Evolutionary conservation across 108 stramenopile genomes (phyloP).

Genomic region (Cyclotella atomus): DNA sequence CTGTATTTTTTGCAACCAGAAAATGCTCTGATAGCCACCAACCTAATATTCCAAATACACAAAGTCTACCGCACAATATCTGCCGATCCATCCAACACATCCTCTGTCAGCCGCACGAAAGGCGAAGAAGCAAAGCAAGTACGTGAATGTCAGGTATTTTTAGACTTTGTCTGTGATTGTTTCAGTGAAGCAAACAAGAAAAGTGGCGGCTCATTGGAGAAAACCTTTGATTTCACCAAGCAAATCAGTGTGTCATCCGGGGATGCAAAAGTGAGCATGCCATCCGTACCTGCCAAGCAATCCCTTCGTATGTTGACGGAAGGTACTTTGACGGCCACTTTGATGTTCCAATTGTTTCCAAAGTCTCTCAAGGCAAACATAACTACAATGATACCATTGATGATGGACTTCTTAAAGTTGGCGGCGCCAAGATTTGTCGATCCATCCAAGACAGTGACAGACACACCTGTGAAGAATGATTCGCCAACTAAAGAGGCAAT

Average conservation of each 20-base stretch:
- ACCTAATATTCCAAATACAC: slow-evolving; percentile 8
- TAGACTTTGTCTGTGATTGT: slow-evolving; percentile 28
- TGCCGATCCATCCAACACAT: not conserved
- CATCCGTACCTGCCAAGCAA: slow-evolving; percentile 51
- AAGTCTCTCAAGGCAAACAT: slow-evolving; percentile 81
- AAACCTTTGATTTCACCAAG: not conserved
- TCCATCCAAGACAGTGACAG: slow-evolving; percentile 13
- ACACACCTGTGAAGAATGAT: slow-evolving; percentile 9
- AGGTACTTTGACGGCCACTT: slow-evolving; percentile 91
- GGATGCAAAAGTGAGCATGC: not conserved
- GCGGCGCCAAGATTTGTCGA: slow-evolving; percentile 57
- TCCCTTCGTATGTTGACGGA: slow-evolving; percentile 91
- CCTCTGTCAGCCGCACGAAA: not conserved
- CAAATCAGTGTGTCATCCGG: not conserved
- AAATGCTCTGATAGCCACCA: slow-evolving; percentile 8
- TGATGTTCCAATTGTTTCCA: slow-evolving; percentile 93
- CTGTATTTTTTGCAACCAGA: no score
- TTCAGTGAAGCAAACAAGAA: slow-evolving; percentile 13
- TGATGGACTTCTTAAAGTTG: slow-evolving; percentile 90
- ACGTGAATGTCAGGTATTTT: slow-evolving; percentile 22
- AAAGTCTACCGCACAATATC: not conserved
- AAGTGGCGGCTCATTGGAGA: slow-evolving; percentile 1
- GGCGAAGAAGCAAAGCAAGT: slow-evolving; percentile 11
- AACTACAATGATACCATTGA: slow-evolving; percentile 79
- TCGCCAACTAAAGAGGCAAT: not conserved